phyloP scores from a whole-genome alignment of 345 rosid species.

The Anacardium occidentale region DNA sequence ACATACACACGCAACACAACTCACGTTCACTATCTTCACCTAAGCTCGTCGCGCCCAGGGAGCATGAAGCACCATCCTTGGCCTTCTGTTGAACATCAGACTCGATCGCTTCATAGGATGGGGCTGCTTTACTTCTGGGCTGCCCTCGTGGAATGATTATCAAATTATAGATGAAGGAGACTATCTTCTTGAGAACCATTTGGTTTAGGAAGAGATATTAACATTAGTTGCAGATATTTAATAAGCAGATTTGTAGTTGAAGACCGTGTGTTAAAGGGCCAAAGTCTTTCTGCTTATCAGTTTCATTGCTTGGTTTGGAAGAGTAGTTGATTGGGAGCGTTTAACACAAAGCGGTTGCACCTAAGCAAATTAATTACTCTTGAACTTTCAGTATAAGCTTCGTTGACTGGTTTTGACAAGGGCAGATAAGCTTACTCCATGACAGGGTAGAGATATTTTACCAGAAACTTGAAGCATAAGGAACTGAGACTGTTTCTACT shows the following conservation, averaged over 20 bases:
- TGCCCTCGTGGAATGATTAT: constrained; percentile 22
- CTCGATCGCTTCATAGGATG: neutral
- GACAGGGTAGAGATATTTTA: neutral
- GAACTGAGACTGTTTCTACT: neutral
- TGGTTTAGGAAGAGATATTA: constrained; percentile 17
- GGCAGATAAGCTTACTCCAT: neutral
- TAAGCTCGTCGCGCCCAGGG: neutral
- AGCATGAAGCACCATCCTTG: neutral
- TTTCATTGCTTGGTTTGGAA: constrained; percentile 39
- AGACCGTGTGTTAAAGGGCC: constrained; percentile 11
- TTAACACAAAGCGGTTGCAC: constrained; percentile 49
- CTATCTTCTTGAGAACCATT: constrained; percentile 36
- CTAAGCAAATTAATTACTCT: constrained; percentile 47
- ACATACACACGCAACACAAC: constrained; percentile 65
- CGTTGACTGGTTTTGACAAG: neutral
- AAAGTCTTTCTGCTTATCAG: constrained; percentile 16
- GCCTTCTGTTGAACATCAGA: constrained; percentile 8
- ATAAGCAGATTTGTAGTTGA: constrained; percentile 18
- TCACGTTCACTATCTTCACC: constrained; percentile 29
- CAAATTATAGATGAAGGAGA: constrained; percentile 29
- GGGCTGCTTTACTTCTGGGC: constrained; percentile 22
- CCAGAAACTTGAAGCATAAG: neutral
- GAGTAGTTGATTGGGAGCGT: constrained; percentile 34
- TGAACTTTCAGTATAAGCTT: constrained; percentile 31
- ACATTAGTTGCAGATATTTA: constrained; percentile 14